Base-by-base conservation (phyloP, 2,329 filamentous ascomycete species). In the Colletotrichum godetiae region DNA sequence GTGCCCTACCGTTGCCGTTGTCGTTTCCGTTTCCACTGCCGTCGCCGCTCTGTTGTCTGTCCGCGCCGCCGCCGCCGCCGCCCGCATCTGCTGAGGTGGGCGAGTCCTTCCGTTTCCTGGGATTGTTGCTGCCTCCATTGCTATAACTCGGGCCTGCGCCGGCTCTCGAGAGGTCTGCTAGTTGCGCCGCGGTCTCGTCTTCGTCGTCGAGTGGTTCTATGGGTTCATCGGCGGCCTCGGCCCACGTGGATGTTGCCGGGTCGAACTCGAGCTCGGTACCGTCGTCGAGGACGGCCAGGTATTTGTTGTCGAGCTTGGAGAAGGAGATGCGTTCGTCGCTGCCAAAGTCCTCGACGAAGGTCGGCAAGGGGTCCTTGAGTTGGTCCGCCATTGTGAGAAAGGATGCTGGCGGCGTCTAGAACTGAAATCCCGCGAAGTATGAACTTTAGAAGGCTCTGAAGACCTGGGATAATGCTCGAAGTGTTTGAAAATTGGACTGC, bases 181-280 rank as follows among this genome's bases (percentile, higher is more conserved):
- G 73, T 46, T 80, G 76, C 58, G 81, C 78, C 53, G 79, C 67
- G 42, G 76, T 79, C 33, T 84, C 79, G 31, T 78, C 77, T 52
- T 78, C 76, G 53, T 79, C 78, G 35, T 85, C 85, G 22, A 81
- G 77, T 7, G 76, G 76, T 49, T 81, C 87, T 88, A 79, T 75
- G 35, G 82, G 78, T 62, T 84, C 83, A 33, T 88, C 85, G n/a
- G 86, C 85, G 15, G 90, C 86, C 76, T 91, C 92, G 67, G 95
- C 88, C 95, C 95, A 98, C 83, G 91, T 89, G 84, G 90, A 92
- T 77, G 92, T 84, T 63, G 87, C 88, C 62, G 88, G 84, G 82
- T 97, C 92, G 84, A 93, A 98, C 81, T 95, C 93, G 84, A 92
- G 97, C 82, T 98, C 95, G 74, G 91, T 89, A 65, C 94, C 95